Conservation (phyloP, 352 stramenopile genomes). For the Phytophthora pini region DNA sequence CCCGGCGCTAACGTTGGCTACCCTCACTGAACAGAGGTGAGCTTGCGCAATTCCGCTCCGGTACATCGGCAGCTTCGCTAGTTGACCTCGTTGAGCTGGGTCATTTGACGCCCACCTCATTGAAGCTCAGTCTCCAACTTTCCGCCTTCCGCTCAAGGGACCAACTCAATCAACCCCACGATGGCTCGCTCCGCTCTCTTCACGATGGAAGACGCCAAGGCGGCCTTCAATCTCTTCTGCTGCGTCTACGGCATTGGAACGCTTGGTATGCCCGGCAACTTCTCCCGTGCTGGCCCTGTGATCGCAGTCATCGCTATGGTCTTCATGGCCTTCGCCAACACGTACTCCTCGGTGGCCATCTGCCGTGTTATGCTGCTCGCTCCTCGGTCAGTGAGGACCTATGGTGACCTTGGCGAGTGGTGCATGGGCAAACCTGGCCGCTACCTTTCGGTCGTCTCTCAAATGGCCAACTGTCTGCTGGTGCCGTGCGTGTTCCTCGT, state of each 20-base stretch:
- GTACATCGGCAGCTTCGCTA: conserved; percentile 19
- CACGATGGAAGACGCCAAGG: conserved; percentile 60
- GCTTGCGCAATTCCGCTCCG: conserved; percentile 13
- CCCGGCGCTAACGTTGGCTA: conserved; percentile 13
- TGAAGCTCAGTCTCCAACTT: conserved; percentile 27
- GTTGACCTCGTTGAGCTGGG: conserved; percentile 19
- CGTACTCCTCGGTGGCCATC: conserved; percentile 43
- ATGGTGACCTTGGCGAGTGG: conserved; percentile 64
- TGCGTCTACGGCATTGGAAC: conserved; percentile 63
- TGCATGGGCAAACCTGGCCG: conserved; percentile 47
- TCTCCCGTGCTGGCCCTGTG: conserved; percentile 45
- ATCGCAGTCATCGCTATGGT: conserved; percentile 44
- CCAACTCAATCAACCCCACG: conserved; percentile 10
- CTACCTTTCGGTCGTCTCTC: conserved; percentile 43
- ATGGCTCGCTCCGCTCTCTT: conserved; percentile 39
- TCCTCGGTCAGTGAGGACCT: conserved; percentile 54
- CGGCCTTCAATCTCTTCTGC: conserved; percentile 52
- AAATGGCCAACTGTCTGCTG: conserved; percentile 52
- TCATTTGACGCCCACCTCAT: conserved; percentile 10
- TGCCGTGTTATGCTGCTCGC: conserved; percentile 57
- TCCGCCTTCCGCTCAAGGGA: conserved; percentile 13
- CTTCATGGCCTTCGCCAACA: conserved; percentile 65
- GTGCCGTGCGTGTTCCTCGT: conserved; percentile 56
- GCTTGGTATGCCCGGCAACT: conserved; percentile 63
- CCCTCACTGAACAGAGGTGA: conserved; percentile 2